These are phyloP conservation scores for Camellia granthamiana DNA, from an alignment of 148 eudicot genomes.

Conservation along the genomic window DNA sequence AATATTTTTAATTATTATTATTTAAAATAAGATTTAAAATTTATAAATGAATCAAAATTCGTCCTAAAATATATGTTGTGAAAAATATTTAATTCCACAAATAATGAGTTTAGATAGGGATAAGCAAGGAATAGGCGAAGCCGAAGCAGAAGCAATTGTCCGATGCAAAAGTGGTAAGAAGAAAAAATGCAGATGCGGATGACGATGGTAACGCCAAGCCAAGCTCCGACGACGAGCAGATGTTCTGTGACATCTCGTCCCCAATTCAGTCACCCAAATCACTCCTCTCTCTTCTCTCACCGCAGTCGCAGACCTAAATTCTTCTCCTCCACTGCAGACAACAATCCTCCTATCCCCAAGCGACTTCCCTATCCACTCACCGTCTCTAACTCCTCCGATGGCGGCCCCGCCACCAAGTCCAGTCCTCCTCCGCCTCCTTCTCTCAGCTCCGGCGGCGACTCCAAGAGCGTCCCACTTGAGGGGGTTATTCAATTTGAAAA, in stretches of 20 bases:
- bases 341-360: neutral
- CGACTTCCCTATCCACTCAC: slow-evolving; percentile 19
- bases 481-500: slow-evolving; percentile 93
- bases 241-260: slow-evolving; percentile 28
- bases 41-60: too few relatives aligned
- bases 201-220: slow-evolving; percentile 5
- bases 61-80: too few relatives aligned
- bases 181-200: neutral
- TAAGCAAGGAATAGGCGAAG: too few relatives aligned
- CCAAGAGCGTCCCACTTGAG: slow-evolving; percentile 68
- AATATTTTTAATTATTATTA: too few relatives aligned
- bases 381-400: slow-evolving; percentile 20
- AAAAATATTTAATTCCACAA: too few relatives aligned
- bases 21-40: too few relatives aligned
- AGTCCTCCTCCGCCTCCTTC: slow-evolving; percentile 22
- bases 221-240: slow-evolving; percentile 10
- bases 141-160: too few relatives aligned
- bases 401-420: slow-evolving; percentile 23
- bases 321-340: neutral
- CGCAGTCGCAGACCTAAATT: slow-evolving; percentile 32
- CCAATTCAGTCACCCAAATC: slow-evolving; percentile 29
- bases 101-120: too few relatives aligned
- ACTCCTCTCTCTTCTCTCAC: slow-evolving; percentile 42
- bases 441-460: slow-evolving; percentile 9
- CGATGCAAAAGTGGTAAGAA: too few relatives aligned